Conservation (phyloP, 2,329 filamentous ascomycete species). For the Aspergillaceae sp. region DNA sequence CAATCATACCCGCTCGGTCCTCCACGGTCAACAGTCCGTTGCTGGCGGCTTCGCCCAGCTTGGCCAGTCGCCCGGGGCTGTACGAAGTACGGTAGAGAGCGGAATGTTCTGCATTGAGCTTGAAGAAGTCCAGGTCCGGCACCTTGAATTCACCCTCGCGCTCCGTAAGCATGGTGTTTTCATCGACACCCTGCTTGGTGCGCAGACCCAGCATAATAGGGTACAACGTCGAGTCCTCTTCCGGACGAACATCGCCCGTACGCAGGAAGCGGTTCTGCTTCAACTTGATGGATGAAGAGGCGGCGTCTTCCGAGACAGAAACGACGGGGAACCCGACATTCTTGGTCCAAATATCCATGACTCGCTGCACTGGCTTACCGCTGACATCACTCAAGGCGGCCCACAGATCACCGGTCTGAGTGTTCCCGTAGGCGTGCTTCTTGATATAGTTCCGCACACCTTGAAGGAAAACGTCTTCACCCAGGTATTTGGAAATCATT, state of each 20-base stretch:
- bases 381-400: constrained; percentile 77
- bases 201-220: constrained; percentile 82
- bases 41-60: constrained; percentile 81
- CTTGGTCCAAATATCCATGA: constrained; percentile 97
- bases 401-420: constrained; percentile 85
- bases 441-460: constrained; percentile 85
- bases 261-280: constrained; percentile 94
- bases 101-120: constrained; percentile 91
- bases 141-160: constrained; percentile 73
- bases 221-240: constrained; percentile 81
- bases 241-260: constrained; percentile 85
- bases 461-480: constrained; percentile 86
- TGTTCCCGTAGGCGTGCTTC: constrained; percentile 96
- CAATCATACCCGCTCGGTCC: constrained; percentile 89
- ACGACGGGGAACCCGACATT: constrained; percentile 90
- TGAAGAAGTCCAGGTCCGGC: constrained; percentile 79
- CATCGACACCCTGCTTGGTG: constrained; percentile 73
- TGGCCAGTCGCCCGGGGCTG: constrained; percentile 69
- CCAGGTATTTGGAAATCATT: constrained; percentile 94
- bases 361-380: constrained; percentile 78
- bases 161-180: constrained; percentile 60
- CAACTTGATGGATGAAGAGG: constrained; percentile 65
- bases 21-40: constrained; percentile 72
- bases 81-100: constrained; percentile 89
- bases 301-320: constrained; percentile 67